A percentile compares a stretch with the other conserved stretches of the same genome.
Evolutionary conservation across 805 yeast species (phyloP).

Genomic region (Myxozyma monticola): DNA sequence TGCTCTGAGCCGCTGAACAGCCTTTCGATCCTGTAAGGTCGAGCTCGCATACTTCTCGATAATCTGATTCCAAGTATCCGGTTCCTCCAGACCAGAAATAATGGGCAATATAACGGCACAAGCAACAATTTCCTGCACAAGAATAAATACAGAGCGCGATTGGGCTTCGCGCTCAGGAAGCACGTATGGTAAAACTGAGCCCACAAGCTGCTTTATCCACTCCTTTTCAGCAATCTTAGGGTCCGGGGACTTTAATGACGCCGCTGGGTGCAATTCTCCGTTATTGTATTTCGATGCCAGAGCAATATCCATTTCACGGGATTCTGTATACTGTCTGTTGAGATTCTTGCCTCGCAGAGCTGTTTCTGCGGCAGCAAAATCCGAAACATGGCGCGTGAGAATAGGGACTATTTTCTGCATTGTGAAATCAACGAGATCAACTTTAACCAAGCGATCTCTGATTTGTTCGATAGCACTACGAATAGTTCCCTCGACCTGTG

Average conservation of each 20-base stretch:
- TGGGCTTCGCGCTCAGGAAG: conserved; percentile 46
- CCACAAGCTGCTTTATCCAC: conserved; percentile 50
- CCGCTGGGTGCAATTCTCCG: conserved; percentile 62
- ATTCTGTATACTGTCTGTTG: conserved; percentile 37
- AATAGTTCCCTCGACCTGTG: conserved; percentile 49
- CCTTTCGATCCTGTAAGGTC: conserved; percentile 68
- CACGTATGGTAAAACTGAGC: conserved; percentile 50
- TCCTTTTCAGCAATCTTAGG: conserved; percentile 47
- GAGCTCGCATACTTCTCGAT: conserved; percentile 61
- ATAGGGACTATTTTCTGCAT: conserved; percentile 64
- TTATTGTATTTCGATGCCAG: conserved; percentile 48
- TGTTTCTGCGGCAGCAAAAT: conserved; percentile 49
- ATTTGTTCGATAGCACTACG: conserved; percentile 46
- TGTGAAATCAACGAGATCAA: conserved; percentile 59
- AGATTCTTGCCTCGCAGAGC: conserved; percentile 34
- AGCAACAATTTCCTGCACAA: conserved; percentile 65
- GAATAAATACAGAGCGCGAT: conserved; percentile 50
- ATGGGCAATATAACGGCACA: conserved; percentile 58
- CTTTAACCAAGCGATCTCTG: conserved; percentile 43
- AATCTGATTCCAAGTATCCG: conserved; percentile 73
- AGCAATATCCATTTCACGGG: conserved; percentile 44
- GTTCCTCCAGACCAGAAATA: conserved; percentile 55
- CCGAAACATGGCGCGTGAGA: conserved; percentile 61
- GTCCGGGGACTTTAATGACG: conserved; percentile 43
- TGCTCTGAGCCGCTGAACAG: conserved; percentile 68